phyloP scores from a whole-genome alignment of 257 asterid species.

The Solanum paucissectum region DNA sequence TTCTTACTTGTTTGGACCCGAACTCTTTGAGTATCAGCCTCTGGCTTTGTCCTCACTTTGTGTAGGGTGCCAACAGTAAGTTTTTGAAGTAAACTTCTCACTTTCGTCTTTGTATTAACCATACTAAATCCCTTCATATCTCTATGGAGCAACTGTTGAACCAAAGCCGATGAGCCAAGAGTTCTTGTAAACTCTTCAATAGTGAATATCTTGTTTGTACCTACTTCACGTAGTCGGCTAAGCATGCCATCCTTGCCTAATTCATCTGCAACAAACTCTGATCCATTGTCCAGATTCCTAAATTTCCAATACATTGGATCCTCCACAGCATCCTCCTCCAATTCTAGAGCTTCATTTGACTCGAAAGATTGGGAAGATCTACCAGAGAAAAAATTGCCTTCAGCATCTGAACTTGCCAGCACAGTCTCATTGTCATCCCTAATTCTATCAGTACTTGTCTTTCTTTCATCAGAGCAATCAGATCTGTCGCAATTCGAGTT shows the following conservation, averaged over 20 bases:
- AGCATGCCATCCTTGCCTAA: slow-evolving; percentile 29
- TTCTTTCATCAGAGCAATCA: slow-evolving; percentile 14
- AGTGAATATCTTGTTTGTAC: slow-evolving; percentile 41
- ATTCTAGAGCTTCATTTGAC: slow-evolving; percentile 13
- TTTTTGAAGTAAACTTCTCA: slow-evolving; percentile 52
- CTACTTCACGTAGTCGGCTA: slow-evolving; percentile 34
- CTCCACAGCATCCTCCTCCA: slow-evolving; percentile 17
- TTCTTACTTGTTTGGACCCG: slow-evolving; percentile 38
- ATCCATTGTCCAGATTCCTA: slow-evolving; percentile 39
- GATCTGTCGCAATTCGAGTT: slow-evolving; percentile 20
- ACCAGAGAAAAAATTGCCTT: slow-evolving; percentile 28
- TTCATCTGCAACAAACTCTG: slow-evolving; percentile 40
- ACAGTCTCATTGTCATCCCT: slow-evolving; percentile 27
- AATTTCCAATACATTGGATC: slow-evolving; percentile 25
- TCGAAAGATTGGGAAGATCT: slow-evolving; percentile 27
- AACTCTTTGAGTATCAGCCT: slow-evolving; percentile 22
- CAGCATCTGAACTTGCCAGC: slow-evolving; percentile 34
- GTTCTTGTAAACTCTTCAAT: slow-evolving; percentile 55
- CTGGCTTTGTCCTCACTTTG: slow-evolving; percentile 20
- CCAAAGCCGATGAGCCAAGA: slow-evolving; percentile 53
- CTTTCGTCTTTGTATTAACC: slow-evolving; percentile 30
- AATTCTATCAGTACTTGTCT: slow-evolving; percentile 17
- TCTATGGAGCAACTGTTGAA: slow-evolving; percentile 37
- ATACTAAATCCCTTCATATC: slow-evolving; percentile 19
- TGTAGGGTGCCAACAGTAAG: slow-evolving; percentile 19